Evolutionary conservation across 208 protist species (phyloP), one percentile per base, ranked within the genome.

Genomic region (Herpetomonas tarakana): DNA sequence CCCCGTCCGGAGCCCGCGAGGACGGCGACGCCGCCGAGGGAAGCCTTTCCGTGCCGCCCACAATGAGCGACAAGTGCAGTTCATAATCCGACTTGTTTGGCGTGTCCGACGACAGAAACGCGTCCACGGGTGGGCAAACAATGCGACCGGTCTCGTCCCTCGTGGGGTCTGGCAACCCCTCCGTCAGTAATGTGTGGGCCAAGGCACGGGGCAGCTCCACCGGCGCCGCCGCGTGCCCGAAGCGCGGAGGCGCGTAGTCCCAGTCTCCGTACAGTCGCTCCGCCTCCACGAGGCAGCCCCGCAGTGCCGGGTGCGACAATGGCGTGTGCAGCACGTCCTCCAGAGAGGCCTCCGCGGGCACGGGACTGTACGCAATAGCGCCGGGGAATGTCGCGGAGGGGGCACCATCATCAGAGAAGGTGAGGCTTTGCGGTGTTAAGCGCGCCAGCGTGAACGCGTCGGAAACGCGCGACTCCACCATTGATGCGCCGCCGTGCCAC

Each of bases 171-270:
- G 35, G 35, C 14, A 41, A 14, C 14, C 35, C 35, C 14, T 41
- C 14, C 14, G 35, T 41, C 6, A 41, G 35, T 14, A 41, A 14
- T 14, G 35, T 14, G 35, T 6, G 6, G 35, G 35, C 35, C 35
- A 51, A 3, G 2, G 19, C 1, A 2, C 3, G 0, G 47, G 1
- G n/a, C 49, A 22, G 47, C 19, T 14, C 22, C 26, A 78, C 29
- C 11, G 49, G 21, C 4, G 44, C 72, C 2, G 61, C 66, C 29
- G 66, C 69, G 54, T 78, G 72, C 0, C 72, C 72, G 12, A 78
- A 74, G 14, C 72, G 72, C 22, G 66, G 52, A 11, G 56, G 54
- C 2, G 31, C n/a, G 19, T 9, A 41, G 35, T 41, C 14, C 35
- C 35, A 41, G 35, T 41, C 35, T 14, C 35, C 35, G 35, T 41